Evolutionary conservation across 805 yeast species (phyloP), one percentile per base, ranked within the genome.

Genomic region (Candida caryicola): DNA sequence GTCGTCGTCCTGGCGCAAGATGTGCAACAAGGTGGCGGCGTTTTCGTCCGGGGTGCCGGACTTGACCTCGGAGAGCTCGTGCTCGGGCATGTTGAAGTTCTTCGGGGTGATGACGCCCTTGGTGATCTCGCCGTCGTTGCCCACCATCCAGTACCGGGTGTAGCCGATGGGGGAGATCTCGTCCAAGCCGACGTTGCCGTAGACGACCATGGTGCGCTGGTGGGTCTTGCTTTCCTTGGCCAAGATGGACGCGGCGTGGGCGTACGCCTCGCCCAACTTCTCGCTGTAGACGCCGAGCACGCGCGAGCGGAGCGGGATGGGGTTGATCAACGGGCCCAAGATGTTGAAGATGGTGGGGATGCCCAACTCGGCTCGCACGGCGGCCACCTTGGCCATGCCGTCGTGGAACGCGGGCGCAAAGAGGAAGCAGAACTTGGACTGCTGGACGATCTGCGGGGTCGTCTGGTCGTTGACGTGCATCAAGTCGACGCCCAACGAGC

Each of bases 331-430:
- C 1, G 99, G 99, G 0, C 99, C 99, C 42, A 93, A 65, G 9
- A 93, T 81, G 60, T 93, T 93, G 74, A 93, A 93, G 17, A 93
- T 86, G 1, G 98, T 84, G 2, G 98, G 98, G 8, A 91, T 76
- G 1, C 96, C 96, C 41, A 93, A 60, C 18, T 77, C 69, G 31
- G 82, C 74, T 52, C 99, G 73, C n/a, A 93, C 64, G 14, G 74
- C 69, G 1, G 90, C 95, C 6, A 91, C 93, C 37, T 73, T 71
- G 29, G 79, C 86, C 95, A 93, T 85, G 4, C 91, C 95, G 9
- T 85, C 84, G 59, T 93, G 98, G 71, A 90, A 93, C 31, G 88
- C 81, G 4, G 98, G 98, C 1, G 99, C 99, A 56, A 86, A 84
- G 16, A 93, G 69, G 55, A 77, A 93, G 64, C 77, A 82, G 51